Conservation (phyloP, 495 filamentous ascomycete species). For the Aspergillus carlsbadensis region DNA sequence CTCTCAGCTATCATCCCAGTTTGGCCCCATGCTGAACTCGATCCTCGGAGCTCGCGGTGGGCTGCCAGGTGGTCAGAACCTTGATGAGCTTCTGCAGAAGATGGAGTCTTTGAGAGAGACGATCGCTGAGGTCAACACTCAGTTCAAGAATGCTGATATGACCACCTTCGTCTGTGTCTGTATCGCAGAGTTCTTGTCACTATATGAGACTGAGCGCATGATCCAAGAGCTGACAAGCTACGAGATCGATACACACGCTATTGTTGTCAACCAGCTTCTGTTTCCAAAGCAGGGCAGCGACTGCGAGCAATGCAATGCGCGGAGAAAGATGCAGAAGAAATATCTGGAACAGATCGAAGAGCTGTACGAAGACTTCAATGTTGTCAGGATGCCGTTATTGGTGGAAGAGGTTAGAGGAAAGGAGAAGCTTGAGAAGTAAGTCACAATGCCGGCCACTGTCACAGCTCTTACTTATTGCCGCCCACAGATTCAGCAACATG, state of each 20-base stretch:
- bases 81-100: conserved; percentile 88
- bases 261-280: conserved; percentile 96
- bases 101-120: conserved; percentile 90
- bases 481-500: conserved; percentile 81
- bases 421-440: conserved; percentile 81
- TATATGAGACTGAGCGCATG: conserved; percentile 99
- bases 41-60: conserved; percentile 81
- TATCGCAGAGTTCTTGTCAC: conserved; percentile 93
- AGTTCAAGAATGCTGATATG: conserved; percentile 95
- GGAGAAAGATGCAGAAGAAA: conserved; percentile 99
- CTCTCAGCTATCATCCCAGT: conserved; percentile 88
- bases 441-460: conserved; percentile 10
- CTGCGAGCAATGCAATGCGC: conserved; percentile 93
- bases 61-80: conserved; percentile 84
- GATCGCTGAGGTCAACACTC: conserved; percentile 92
- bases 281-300: conserved; percentile 84
- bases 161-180: conserved; percentile 99
- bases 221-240: conserved; percentile 96
- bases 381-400: conserved; percentile 94
- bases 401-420: conserved; percentile 95
- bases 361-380: conserved; percentile 98
- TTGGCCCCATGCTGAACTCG: conserved; percentile 93
- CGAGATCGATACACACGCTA: conserved; percentile 92
- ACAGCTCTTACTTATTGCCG: conserved; percentile 16
- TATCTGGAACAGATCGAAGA: conserved; percentile 99